Percentiles rank a stretch among this genome's conserved stretches.
phyloP scores from a whole-genome alignment of 805 yeast species.

The Lipomyces yamanashiensis region DNA sequence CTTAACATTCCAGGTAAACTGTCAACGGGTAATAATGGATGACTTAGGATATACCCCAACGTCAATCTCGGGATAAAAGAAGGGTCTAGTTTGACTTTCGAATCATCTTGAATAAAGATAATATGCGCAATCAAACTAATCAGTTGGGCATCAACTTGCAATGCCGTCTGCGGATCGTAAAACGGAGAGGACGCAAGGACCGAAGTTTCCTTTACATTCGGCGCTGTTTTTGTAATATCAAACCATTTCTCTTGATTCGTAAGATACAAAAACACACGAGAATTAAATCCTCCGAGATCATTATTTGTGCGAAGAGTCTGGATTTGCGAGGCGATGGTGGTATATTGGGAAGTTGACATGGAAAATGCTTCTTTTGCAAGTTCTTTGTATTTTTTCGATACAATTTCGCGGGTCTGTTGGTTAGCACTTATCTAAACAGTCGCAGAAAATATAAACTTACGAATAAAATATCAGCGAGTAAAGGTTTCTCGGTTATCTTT shows the following conservation, averaged over 20 bases:
- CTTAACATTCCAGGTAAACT: conserved; percentile 61
- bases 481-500: conserved; percentile 2
- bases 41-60: conserved; percentile 76
- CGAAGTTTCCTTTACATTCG: conserved; percentile 4
- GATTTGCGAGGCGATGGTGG: conserved; percentile 3
- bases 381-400: conserved; percentile 5
- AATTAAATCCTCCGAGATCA: conserved; percentile 8
- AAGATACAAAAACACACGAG: conserved; percentile 10
- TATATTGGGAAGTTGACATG: background rate
- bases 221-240: conserved; percentile 2
- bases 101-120: conserved; percentile 38
- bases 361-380: conserved; percentile 1
- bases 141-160: conserved; percentile 39
- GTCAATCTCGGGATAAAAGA: conserved; percentile 56
- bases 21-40: conserved; percentile 78
- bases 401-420: conserved; percentile 2
- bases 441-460: conserved; percentile 6
- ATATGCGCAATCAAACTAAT: conserved; percentile 40
- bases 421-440: background rate
- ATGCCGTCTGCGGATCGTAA: conserved; percentile 17
- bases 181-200: background rate
- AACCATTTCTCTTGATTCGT: conserved; percentile 7
- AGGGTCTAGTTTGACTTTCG: conserved; percentile 38
- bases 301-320: conserved; percentile 5
- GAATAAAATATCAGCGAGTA: conserved; percentile 21